Percentiles rank a stretch among this genome's conserved stretches.
These are phyloP conservation scores for Mortierella alpina DNA, from an alignment of 192 early-diverging fungal species.

Conservation along the genomic window DNA sequence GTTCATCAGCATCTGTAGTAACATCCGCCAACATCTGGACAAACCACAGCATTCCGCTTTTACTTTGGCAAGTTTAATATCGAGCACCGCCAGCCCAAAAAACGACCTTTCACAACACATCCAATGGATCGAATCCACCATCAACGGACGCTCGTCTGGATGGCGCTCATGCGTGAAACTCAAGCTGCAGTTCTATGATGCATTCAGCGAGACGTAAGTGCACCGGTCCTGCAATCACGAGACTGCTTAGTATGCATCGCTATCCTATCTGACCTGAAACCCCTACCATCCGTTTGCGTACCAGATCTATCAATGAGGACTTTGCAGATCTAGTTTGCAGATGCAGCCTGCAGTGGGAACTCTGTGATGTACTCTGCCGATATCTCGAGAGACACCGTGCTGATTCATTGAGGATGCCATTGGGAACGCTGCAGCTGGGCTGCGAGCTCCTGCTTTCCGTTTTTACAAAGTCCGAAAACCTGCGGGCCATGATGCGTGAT, in stretches of 20 bases:
- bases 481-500: slow-evolving; percentile 22
- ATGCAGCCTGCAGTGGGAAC: slow-evolving; percentile 36
- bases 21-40: slow-evolving; percentile 11
- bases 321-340: slow-evolving; percentile 28
- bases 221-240: neutral
- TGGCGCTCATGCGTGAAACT: slow-evolving; percentile 48
- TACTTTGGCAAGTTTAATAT: no score
- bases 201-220: slow-evolving; percentile 33
- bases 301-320: slow-evolving; percentile 24
- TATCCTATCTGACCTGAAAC: neutral
- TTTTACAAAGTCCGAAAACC: slow-evolving; percentile 24
- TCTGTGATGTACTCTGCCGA: slow-evolving; percentile 16
- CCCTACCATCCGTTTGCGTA: no score
- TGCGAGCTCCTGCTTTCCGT: slow-evolving; percentile 40
- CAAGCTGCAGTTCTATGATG: slow-evolving; percentile 43
- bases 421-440: slow-evolving; percentile 17
- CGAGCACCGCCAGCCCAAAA: no score
- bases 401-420: slow-evolving; percentile 25
- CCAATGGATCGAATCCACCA: slow-evolving; percentile 35
- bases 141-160: neutral
- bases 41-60: slow-evolving; percentile 5
- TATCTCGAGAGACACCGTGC: slow-evolving; percentile 25
- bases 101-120: neutral
- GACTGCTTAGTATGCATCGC: neutral
- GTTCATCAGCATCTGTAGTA: slow-evolving; percentile 28